Base-by-base conservation (phyloP, 106 monocot genomes). In the Platanthera guangdongensis region DNA sequence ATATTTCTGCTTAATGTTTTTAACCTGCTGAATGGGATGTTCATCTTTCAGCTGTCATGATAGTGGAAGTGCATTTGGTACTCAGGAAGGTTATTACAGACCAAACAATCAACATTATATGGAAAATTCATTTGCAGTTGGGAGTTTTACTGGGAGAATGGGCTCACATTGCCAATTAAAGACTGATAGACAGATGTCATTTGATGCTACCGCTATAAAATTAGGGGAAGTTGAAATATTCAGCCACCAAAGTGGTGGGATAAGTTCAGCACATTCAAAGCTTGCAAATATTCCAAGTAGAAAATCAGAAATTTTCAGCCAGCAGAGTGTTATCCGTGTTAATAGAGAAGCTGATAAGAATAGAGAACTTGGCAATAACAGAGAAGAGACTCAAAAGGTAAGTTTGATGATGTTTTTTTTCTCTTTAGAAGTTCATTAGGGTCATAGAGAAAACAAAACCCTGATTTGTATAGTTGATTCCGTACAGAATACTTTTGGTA, bases 101-200 rank as follows among this genome's bases (percentile, higher is more conserved):
- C 59, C 14, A 51, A 28, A 57, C 52, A 55, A 72, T 67, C 50
- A 81, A 51, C 32, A 48, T 84, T 50, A 73, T 54, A 50, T 49
- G 45, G 77, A 51, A 47, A 83, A 74, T 54, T 12, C 80, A 50
- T 82, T 52, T 64, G 21, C n/a, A 16, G 51, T 6, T 50, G 69
- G 74, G 52, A 50, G 25, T 64, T 51, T 25, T 75, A 52, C 69
- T 72, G 55, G n/a, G 18, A 71, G 49, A 47, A 12, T 63, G 22
- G 50, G 5, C 11, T 53, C 53, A 48, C 22, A 51, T 72, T 1
- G 50, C 4, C 49, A 52, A 18, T 47, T 12, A 16, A 2, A 65
- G 13, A 19, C 69, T 62, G 13, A 52, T 51, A 28, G 54, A 30
- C 45, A 59, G 8, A 51, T 30, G 5, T 60, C 73, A 68, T 50